Percentiles rank a stretch among this genome's conserved stretches.
These are phyloP conservation scores for Candida frijolesensis DNA, from an alignment of 1,139 yeast species.

Conservation along the genomic window DNA sequence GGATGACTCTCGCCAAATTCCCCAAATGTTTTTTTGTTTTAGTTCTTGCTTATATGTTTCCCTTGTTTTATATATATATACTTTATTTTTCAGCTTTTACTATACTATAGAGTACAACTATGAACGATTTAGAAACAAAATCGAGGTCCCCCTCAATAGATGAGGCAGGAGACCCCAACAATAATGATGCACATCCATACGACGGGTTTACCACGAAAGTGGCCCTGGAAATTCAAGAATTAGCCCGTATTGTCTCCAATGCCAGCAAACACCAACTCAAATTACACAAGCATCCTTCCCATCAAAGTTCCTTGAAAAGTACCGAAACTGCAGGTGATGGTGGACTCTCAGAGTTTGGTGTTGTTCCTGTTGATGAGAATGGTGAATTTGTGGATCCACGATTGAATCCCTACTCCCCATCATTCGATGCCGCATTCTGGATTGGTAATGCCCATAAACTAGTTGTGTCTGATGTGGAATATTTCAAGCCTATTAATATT, in stretches of 20 bases:
- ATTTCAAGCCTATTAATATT: conserved; percentile 60
- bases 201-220: conserved; percentile 5
- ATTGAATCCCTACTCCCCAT: conserved; percentile 14
- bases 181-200: conserved; percentile 2
- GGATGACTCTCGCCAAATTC: background rate
- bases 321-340: conserved; percentile 28
- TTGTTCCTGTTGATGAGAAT: conserved; percentile 18
- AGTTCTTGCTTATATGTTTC: background rate
- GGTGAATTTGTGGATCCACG: conserved; percentile 13
- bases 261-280: background rate
- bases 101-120: background rate
- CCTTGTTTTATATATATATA: background rate
- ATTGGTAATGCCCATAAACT: conserved; percentile 26
- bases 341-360: conserved; percentile 1
- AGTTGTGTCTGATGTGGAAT: conserved; percentile 39
- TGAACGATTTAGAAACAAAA: background rate
- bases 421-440: conserved; percentile 27
- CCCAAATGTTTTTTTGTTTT: background rate
- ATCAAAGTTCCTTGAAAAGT: conserved; percentile 52
- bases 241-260: conserved; percentile 10
- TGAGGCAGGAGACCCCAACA: conserved; percentile 1
- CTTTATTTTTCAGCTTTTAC: background rate
- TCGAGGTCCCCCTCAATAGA: background rate
- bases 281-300: conserved; percentile 35
- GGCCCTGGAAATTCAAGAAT: conserved; percentile 7